Evolutionary conservation across 2,329 filamentous ascomycete species (phyloP), one percentile per base, ranked within the genome.

Genomic region (Aspergillus cejpii): DNA sequence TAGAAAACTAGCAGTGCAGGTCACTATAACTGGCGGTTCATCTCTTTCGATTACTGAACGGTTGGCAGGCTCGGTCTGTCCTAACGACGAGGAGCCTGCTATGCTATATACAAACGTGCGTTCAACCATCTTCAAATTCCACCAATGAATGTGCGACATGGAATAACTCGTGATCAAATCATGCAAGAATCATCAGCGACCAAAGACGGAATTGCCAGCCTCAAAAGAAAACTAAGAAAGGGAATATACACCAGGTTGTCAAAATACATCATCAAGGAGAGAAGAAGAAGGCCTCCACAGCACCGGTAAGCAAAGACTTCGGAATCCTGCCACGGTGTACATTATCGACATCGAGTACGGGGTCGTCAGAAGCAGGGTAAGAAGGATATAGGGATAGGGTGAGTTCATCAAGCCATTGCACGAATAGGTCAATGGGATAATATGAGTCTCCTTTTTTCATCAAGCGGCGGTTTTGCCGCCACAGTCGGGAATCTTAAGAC

Each of bases 401-500:
- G 20, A n/a, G 20, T 7, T 6, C 21, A 26, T 40, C 23, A 11
- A 43, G 23, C 28, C 33, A 21, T 37, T 28, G 17, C 33, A 38
- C 21, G 10, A 34, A 21, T n/a, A 28, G 6, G 24, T 14, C n/a
- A 14, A 38, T 27, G 10, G 11, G 17, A 7, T 17, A 21, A 37
- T 8, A 31, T 5, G n/a, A 27, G 36, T 24, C 28, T 12, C 15
- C 19, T 8, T 8, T n/a, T n/a, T n/a, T n/a, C 15, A 43, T 54
- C 57, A 74, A 11, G 58, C 44, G 21, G 83, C 74, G 6, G 81
- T 85, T 71, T 84, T 81, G 21, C 88, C 89, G 19, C 76, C 84
- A 63, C 91, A 97, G 64, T 90, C 83, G 1, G 91, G 91, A 56
- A 97, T 95, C 63, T 79, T 83, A 58, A 97, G 69, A 1, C 90